Percentiles rank a stretch among this genome's conserved stretches.
Evolutionary conservation across 768 basidiomycete genomes (phyloP).

Genomic region (Lentinula lateritia): DNA sequence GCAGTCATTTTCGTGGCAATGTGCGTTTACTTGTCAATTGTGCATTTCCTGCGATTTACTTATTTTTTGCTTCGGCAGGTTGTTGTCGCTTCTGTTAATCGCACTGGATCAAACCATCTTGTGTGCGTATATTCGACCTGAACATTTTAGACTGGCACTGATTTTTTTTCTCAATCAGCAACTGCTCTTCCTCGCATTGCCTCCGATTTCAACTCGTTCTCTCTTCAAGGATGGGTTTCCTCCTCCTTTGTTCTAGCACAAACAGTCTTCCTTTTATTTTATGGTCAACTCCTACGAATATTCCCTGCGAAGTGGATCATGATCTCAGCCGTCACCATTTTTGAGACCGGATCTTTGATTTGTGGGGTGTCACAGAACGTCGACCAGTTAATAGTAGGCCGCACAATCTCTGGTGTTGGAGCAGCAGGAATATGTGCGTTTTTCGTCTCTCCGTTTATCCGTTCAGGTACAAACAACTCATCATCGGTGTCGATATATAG

Average conservation of each 20-base stretch:
- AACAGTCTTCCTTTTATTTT: constrained; percentile 21
- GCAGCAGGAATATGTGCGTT: constrained; percentile 25
- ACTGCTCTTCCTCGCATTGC: constrained; percentile 24
- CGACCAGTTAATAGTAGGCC: constrained; percentile 28
- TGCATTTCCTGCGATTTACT: not conserved
- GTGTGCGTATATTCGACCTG: constrained; percentile 2
- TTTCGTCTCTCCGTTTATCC: not conserved
- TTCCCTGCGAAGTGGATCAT: constrained; percentile 24
- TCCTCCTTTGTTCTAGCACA: constrained; percentile 19
- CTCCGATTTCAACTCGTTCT: constrained; percentile 6
- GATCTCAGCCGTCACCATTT: constrained; percentile 17
- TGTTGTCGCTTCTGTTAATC: constrained; percentile 18
- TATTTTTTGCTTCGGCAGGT: not conserved
- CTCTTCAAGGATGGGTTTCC: constrained; percentile 8
- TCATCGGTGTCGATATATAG: too few species aligned
- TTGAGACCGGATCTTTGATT: constrained; percentile 37
- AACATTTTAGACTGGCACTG: not conserved
- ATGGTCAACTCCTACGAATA: constrained; percentile 24
- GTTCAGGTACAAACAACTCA: too few species aligned
- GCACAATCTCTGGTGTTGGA: constrained; percentile 37
- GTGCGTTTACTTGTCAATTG: not conserved
- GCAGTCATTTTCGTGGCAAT: constrained; percentile 5
- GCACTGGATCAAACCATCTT: constrained; percentile 35
- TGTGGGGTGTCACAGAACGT: constrained; percentile 27
- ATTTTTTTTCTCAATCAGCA: constrained; percentile 2